Evolutionary conservation across 768 basidiomycete genomes (phyloP).

Genomic region (Cystofilobasidium bisporidii): DNA sequence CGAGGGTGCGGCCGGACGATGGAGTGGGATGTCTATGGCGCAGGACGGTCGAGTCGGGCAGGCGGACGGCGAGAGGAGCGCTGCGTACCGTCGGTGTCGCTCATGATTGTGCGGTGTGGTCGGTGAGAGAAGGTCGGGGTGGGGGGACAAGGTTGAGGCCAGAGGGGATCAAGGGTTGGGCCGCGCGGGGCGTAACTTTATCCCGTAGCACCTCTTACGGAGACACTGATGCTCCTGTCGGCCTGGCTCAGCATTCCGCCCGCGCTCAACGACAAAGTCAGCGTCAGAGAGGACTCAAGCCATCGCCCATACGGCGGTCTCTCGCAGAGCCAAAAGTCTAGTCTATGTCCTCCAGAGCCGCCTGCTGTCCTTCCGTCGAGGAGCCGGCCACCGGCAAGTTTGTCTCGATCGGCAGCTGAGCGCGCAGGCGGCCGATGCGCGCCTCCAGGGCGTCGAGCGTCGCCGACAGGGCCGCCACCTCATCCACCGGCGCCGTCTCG

Average conservation of each 20-base stretch:
- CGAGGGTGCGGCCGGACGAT: background rate
- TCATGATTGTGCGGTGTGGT: background rate
- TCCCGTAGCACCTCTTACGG: no score
- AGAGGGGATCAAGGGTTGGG: no score
- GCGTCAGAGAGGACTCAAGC: no score
- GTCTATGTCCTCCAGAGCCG: conserved; percentile 5
- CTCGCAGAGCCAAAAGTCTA: no score
- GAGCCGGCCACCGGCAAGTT: no score
- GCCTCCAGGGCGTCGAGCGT: conserved; percentile 20
- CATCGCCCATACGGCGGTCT: no score
- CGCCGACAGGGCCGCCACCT: conserved; percentile 13
- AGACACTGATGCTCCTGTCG: no score
- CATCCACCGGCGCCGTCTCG: background rate
- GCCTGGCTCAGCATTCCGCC: no score
- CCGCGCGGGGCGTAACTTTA: no score
- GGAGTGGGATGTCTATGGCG: background rate
- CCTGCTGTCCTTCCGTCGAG: background rate
- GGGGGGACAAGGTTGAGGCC: background rate
- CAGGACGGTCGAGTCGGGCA: background rate
- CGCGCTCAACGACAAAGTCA: no score
- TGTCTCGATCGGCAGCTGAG: background rate
- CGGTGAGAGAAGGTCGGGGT: background rate
- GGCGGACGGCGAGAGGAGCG: background rate
- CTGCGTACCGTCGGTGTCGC: conserved; percentile 26
- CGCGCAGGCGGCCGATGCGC: conserved; percentile 7